Base-by-base conservation (phyloP, 768 basidiomycete genomes). In the Cantharellus anzutake region DNA sequence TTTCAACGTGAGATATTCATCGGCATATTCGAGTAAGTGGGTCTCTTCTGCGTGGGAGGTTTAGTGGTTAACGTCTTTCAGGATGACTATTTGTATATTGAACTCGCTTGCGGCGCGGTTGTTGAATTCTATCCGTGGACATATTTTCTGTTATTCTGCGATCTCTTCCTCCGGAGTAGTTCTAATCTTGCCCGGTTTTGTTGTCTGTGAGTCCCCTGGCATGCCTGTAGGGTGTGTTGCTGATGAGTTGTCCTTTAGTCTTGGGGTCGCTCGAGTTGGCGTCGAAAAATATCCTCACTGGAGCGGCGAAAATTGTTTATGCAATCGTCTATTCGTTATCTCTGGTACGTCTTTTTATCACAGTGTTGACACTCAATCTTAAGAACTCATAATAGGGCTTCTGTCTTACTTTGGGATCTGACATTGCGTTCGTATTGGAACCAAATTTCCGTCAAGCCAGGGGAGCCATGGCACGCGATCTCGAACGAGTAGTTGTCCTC, bases 61-160 rank as follows among this genome's bases (percentile, higher is more conserved):
- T 51, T 37, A 35, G 38, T 56, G 44, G 16, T 37, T 29, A 38
- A 39, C 41, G 38, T n/a, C 39, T 2, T 60, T n/a, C 51, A 91
- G 88, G 66, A 87, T 91, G 62, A 85, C 84, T 0, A 80, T 86
- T 29, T 84, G 86, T 1, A 87, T 87, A 60, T 68, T 86, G 40
- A 81, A 91, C 57, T 88, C 88, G 0, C 87, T 91, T 66, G 71
- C 75, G 38, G 84, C 90, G 44, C 82, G 91, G 51, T 90, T 82
- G 4, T 71, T 96, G 41, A 84, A 87, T 62, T 84, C 83, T 63
- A 87, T 90, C 61, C 77, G 77, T 16, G 78, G 75, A 56, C 77
- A 82, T 56, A 76, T 86, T 56, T 94, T 96, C 70, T 96, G 91
- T 68, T 96, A 93, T 67, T 84, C 87, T 2, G 86, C 92, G 2